Evolutionary conservation across 1,284 basidiomycete genomes (phyloP).

Genomic region (Peniophora sp.): DNA sequence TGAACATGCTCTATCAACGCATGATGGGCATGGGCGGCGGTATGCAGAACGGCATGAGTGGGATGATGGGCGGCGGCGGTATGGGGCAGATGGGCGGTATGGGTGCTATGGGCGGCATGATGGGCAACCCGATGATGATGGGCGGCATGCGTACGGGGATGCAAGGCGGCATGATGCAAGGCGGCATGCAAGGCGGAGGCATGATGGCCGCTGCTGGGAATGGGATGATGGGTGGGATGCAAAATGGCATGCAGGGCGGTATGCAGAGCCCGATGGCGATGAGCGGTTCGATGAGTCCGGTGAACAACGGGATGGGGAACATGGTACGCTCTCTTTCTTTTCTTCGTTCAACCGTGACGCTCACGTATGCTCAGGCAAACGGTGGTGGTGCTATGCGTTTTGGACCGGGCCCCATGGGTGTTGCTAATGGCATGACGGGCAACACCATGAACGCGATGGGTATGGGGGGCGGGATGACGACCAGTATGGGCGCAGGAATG

Average conservation of each 20-base stretch:
- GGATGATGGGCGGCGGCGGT: conserved; percentile 6
- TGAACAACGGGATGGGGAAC: conserved; percentile 7
- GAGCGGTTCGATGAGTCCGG: conserved; percentile 4
- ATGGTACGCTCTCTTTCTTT: conserved; percentile 6
- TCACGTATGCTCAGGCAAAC: conserved; percentile 9
- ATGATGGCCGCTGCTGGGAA: conserved; percentile 22
- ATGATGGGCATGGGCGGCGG: conserved; percentile 38
- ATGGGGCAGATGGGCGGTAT: conserved; percentile 24
- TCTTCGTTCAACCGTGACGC: neutral
- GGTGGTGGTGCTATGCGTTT: conserved; percentile 8
- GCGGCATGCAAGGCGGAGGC: conserved; percentile 7
- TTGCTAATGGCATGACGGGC: conserved; percentile 13
- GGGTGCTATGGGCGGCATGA: conserved; percentile 22
- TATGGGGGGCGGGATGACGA: conserved; percentile 25
- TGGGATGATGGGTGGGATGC: conserved; percentile 31
- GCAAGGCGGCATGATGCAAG: conserved; percentile 11
- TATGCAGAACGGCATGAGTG: conserved; percentile 25
- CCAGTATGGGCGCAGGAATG: conserved; percentile 9
- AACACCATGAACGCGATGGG: conserved; percentile 4
- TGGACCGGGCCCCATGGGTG: conserved; percentile 22
- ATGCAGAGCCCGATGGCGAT: conserved; percentile 6
- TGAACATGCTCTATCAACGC: conserved; percentile 50
- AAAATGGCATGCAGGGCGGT: conserved; percentile 22
- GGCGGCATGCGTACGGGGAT: conserved; percentile 20
- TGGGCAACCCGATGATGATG: conserved; percentile 31